Evolutionary conservation across 768 basidiomycete genomes (phyloP).

Genomic region (Coprinopsis marcescibilis): DNA sequence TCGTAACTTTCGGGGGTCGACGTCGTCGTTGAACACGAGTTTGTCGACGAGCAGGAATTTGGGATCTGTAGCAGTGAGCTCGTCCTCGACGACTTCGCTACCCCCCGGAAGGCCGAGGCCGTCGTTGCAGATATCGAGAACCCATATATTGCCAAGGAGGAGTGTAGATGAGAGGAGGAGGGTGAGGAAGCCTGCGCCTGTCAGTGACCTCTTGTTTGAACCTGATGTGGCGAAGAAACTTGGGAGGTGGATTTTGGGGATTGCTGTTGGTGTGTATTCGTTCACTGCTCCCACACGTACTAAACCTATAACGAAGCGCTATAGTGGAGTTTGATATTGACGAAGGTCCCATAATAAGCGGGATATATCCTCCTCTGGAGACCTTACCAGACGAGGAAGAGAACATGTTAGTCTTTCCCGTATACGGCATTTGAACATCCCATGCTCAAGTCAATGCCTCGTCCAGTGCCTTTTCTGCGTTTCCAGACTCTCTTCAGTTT

Average conservation of each 20-base stretch:
- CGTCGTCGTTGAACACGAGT: constrained; percentile 2
- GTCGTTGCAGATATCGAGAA: constrained; percentile 28
- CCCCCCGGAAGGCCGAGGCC: constrained; percentile 9
- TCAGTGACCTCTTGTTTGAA: constrained; percentile 42
- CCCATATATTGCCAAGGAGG: constrained; percentile 38
- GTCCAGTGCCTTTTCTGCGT: constrained; percentile 81
- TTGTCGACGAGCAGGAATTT: constrained; percentile 5
- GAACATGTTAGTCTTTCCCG: constrained; percentile 63
- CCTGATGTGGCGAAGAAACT: constrained; percentile 42
- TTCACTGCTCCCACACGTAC: background rate
- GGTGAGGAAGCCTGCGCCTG: constrained; percentile 27
- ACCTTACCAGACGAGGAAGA: constrained; percentile 65
- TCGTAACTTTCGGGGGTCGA: constrained; percentile 15
- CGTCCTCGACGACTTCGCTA: constrained; percentile 17
- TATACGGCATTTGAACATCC: background rate
- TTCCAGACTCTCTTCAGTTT: constrained; percentile 85
- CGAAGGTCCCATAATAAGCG: constrained; percentile 71
- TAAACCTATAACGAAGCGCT: constrained; percentile 1
- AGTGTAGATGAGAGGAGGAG: constrained; percentile 25
- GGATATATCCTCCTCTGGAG: constrained; percentile 61
- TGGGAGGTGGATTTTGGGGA: constrained; percentile 60
- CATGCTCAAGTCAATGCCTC: constrained; percentile 6
- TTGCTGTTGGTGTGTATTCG: constrained; percentile 51
- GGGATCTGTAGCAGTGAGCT: background rate
- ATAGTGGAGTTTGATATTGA: constrained; percentile 88